Percentiles rank a stretch among this genome's conserved stretches.
These are phyloP conservation scores for Trichoderma sp. DNA, from an alignment of 2,329 filamentous ascomycete genomes.

Conservation along the genomic window DNA sequence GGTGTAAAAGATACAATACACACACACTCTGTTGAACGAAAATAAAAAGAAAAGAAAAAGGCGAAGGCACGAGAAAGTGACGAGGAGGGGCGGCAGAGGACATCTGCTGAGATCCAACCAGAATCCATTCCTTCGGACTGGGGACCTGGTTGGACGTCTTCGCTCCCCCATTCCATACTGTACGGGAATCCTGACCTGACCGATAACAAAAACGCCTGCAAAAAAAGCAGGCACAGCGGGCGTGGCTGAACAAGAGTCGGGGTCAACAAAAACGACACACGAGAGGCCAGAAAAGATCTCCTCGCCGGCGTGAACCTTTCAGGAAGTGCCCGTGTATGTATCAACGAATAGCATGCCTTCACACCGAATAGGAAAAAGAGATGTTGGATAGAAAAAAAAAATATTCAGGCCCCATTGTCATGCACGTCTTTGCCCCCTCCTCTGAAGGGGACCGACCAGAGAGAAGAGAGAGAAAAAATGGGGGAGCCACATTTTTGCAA, in stretches of 20 bases:
- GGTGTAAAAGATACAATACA: neutral
- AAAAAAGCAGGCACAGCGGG: neutral
- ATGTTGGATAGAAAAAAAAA: neutral
- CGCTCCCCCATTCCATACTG: neutral
- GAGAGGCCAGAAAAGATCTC: neutral
- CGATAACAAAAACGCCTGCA: neutral
- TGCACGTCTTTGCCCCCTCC: slow-evolving; percentile 11
- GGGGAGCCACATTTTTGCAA: neutral
- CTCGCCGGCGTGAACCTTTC: neutral
- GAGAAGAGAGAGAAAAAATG: neutral
- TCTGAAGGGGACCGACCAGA: neutral
- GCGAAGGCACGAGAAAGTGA: neutral
- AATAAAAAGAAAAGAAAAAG: neutral
- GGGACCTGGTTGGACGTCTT: neutral
- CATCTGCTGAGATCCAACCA: slow-evolving; percentile 2
- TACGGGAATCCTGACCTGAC: neutral
- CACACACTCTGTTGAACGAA: neutral
- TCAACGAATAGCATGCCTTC: neutral
- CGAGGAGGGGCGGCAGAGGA: neutral
- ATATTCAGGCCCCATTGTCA: slow-evolving; percentile 11
- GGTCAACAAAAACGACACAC: neutral
- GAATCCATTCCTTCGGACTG: neutral
- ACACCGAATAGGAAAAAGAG: neutral
- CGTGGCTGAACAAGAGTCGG: neutral
- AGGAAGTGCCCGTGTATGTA: neutral